Percentiles rank a stretch among this genome's conserved stretches.
phyloP scores from a whole-genome alignment of 2,329 filamentous ascomycete species.

The Ceratocystis lukuohia region DNA sequence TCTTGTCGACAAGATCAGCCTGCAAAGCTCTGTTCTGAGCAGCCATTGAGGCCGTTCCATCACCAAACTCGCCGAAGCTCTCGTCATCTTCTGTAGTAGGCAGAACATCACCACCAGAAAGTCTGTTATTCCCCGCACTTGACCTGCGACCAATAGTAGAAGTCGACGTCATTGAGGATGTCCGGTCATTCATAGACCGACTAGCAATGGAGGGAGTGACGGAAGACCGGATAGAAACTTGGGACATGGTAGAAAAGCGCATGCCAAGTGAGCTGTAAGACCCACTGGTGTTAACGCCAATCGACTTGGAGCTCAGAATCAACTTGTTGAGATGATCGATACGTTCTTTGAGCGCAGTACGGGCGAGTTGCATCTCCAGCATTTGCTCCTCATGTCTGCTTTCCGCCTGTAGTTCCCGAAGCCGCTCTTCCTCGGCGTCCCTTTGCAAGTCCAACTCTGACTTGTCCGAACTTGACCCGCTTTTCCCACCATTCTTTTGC shows the following conservation, averaged over 20 bases:
- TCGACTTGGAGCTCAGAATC: conserved; percentile 89
- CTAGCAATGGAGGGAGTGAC: conserved; percentile 48
- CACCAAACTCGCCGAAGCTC: conserved; percentile 66
- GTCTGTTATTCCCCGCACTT: conserved; percentile 30
- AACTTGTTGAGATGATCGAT: conserved; percentile 94
- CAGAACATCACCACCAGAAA: conserved; percentile 30
- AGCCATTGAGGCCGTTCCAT: conserved; percentile 67
- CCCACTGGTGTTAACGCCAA: conserved; percentile 73
- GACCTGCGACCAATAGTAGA: conserved; percentile 46
- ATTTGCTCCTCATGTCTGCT: conserved; percentile 92
- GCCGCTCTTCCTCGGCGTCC: conserved; percentile 58
- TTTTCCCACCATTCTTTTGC: conserved; percentile 51
- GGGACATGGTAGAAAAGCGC: conserved; percentile 48
- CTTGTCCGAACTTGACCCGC: conserved; percentile 28
- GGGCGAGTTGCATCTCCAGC: conserved; percentile 93
- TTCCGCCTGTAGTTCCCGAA: conserved; percentile 64
- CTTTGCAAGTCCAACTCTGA: conserved; percentile 41
- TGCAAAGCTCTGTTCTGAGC: conserved; percentile 88
- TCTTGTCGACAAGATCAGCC: conserved; percentile 91
- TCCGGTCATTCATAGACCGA: conserved; percentile 44
- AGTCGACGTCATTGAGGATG: conserved; percentile 53
- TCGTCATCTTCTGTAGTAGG: conserved; percentile 47
- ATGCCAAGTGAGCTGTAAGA: conserved; percentile 55
- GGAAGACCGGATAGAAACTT: conserved; percentile 52
- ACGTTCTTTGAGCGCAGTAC: conserved; percentile 89